phyloP scores from a whole-genome alignment of 2,329 filamentous ascomycete species.

The Curvularia sp. region DNA sequence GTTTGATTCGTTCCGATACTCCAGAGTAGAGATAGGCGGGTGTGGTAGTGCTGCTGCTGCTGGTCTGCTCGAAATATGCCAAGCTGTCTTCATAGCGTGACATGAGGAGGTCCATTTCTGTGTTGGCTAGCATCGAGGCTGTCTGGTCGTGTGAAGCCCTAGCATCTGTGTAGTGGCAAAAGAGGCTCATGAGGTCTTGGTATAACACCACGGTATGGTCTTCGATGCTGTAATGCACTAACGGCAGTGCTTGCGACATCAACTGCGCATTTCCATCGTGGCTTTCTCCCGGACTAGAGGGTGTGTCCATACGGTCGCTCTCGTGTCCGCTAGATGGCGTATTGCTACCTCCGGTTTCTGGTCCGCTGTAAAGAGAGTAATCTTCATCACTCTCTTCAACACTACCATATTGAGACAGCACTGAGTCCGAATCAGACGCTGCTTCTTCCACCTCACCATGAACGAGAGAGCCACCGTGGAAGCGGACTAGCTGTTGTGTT shows the following conservation, averaged over 20 bases:
- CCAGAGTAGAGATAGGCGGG: background rate
- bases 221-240: background rate
- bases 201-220: background rate
- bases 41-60: background rate
- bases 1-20: background rate
- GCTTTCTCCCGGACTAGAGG: background rate
- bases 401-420: background rate
- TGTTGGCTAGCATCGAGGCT: background rate
- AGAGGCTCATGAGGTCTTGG: background rate
- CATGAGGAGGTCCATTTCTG: background rate
- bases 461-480: background rate
- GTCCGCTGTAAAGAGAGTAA: background rate
- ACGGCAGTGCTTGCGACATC: background rate
- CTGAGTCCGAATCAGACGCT: background rate
- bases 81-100: background rate
- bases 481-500: background rate
- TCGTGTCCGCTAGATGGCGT: background rate
- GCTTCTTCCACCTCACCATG: background rate
- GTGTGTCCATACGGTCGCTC: background rate
- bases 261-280: background rate
- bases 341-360: background rate
- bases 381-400: background rate
- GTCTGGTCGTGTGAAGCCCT: background rate
- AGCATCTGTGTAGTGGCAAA: background rate
- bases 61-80: background rate